These are phyloP conservation scores for Penicillium digitatum DNA, from an alignment of 2,329 filamentous ascomycete species.

Conservation along the genomic window DNA sequence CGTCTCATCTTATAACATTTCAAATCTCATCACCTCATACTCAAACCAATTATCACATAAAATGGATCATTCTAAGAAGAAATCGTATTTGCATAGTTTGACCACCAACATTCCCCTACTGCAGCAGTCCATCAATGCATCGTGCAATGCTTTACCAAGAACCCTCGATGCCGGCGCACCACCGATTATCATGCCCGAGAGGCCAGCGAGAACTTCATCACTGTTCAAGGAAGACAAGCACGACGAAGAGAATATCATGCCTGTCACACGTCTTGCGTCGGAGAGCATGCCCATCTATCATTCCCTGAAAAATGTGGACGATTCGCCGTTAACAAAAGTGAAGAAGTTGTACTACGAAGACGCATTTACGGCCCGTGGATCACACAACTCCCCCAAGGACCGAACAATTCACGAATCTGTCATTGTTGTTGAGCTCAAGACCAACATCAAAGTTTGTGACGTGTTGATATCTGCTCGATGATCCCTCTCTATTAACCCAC, in stretches of 20 bases:
- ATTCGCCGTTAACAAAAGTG: conserved; percentile 21
- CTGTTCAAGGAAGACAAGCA: conserved; percentile 24
- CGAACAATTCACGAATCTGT: conserved; percentile 54
- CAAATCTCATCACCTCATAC: not conserved
- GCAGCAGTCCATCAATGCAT: conserved; percentile 1
- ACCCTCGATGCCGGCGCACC: conserved; percentile 18
- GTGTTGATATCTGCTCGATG: not conserved
- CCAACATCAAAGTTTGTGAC: conserved; percentile 59
- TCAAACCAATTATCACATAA: not conserved
- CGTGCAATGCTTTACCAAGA: conserved; percentile 10
- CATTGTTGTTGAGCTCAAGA: conserved; percentile 61
- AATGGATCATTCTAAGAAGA: conserved; percentile 16
- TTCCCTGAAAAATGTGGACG: conserved; percentile 11
- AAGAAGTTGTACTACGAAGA: conserved; percentile 42
- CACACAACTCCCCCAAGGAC: conserved; percentile 40
- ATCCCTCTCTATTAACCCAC: conserved; percentile 21
- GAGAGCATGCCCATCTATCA: conserved; percentile 15
- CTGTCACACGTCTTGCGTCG: conserved; percentile 5
- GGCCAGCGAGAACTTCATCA: conserved; percentile 17
- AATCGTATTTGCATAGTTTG: conserved; percentile 19
- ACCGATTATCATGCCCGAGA: conserved; percentile 17
- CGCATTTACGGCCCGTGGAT: conserved; percentile 37
- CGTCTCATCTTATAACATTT: not conserved
- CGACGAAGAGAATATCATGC: conserved; percentile 25
- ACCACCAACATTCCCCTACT: conserved; percentile 10